phyloP scores from a whole-genome alignment of 192 early-diverging fungal genomes.

The Borealophlyctis nickersoniae region DNA sequence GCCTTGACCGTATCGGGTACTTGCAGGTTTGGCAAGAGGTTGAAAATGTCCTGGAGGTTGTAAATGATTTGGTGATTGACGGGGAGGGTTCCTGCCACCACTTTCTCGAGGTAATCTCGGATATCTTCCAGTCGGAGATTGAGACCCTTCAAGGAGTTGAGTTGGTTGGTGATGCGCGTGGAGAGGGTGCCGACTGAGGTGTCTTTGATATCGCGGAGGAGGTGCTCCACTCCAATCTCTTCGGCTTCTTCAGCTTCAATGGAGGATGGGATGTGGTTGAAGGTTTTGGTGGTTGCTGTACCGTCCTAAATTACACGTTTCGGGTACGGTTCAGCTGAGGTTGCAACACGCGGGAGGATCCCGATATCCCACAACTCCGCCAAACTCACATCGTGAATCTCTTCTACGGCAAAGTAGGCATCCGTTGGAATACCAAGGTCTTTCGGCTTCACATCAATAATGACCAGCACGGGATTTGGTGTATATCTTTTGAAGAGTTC shows the following conservation, averaged over 20 bases:
- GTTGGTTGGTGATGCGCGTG: slow-evolving; percentile 87
- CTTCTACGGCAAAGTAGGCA: slow-evolving; percentile 96
- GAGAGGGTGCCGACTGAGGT: slow-evolving; percentile 92
- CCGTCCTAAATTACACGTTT: slow-evolving; percentile 70
- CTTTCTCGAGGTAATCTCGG: slow-evolving; percentile 81
- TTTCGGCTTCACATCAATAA: slow-evolving; percentile 94
- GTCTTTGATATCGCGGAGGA: slow-evolving; percentile 98
- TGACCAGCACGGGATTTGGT: slow-evolving; percentile 93
- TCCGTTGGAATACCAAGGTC: slow-evolving; percentile 92
- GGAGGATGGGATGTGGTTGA: slow-evolving; percentile 90
- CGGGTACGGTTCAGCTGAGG: slow-evolving; percentile 5
- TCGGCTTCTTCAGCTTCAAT: slow-evolving; percentile 99
- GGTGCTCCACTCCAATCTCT: slow-evolving; percentile 98
- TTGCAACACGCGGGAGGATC: background rate
- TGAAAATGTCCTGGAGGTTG: slow-evolving; percentile 98
- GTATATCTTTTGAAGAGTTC: slow-evolving; percentile 95
- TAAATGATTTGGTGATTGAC: slow-evolving; percentile 97
- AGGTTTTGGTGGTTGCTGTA: slow-evolving; percentile 93
- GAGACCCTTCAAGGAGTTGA: slow-evolving; percentile 88
- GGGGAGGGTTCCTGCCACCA: slow-evolving; percentile 79
- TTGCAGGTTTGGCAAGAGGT: slow-evolving; percentile 89
- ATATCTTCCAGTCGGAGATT: slow-evolving; percentile 84
- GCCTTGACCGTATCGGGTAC: slow-evolving; percentile 73
- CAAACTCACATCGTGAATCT: slow-evolving; percentile 86
- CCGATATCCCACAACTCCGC: slow-evolving; percentile 1